phyloP scores from a whole-genome alignment of 192 early-diverging fungal genomes.

The Gryganskiella cystojenkinii region DNA sequence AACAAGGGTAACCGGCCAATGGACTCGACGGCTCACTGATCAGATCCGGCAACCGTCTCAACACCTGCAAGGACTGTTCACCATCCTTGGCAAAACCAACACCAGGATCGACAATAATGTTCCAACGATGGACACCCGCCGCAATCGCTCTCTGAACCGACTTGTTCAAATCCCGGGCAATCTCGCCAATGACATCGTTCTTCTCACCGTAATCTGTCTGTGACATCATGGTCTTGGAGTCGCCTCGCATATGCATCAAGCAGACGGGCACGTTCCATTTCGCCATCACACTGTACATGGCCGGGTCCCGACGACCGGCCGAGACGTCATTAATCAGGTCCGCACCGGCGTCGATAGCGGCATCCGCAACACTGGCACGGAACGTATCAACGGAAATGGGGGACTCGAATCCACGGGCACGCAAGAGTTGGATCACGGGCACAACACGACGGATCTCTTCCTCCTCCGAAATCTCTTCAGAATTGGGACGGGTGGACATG shows the following conservation, averaged over 20 bases:
- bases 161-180: constrained; percentile 74
- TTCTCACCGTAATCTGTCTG: constrained; percentile 77
- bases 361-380: constrained; percentile 84
- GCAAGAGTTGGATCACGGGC: constrained; percentile 85
- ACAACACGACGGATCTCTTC: constrained; percentile 85
- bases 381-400: constrained; percentile 97
- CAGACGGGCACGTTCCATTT: constrained; percentile 84
- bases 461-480: constrained; percentile 75
- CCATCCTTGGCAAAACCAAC: constrained; percentile 96
- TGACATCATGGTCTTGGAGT: constrained; percentile 90
- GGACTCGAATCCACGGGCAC: constrained; percentile 63
- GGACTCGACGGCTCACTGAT: constrained; percentile 48
- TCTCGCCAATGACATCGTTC: constrained; percentile 75
- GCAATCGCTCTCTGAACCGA: constrained; percentile 75
- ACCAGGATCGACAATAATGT: constrained; percentile 97
- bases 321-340: constrained; percentile 96
- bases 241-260: constrained; percentile 99
- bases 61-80: constrained; percentile 87
- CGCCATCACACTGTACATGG: constrained; percentile 85
- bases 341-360: constrained; percentile 90
- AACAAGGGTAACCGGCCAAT: constrained; percentile 80
- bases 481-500: constrained; percentile 90
- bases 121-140: constrained; percentile 93
- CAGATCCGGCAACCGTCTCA: constrained; percentile 76
- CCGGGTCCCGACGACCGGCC: constrained; percentile 82